Percentiles rank a stretch among this genome's conserved stretches.
Evolutionary conservation across 768 basidiomycete species (phyloP).

Genomic region (Suillus subaureus): DNA sequence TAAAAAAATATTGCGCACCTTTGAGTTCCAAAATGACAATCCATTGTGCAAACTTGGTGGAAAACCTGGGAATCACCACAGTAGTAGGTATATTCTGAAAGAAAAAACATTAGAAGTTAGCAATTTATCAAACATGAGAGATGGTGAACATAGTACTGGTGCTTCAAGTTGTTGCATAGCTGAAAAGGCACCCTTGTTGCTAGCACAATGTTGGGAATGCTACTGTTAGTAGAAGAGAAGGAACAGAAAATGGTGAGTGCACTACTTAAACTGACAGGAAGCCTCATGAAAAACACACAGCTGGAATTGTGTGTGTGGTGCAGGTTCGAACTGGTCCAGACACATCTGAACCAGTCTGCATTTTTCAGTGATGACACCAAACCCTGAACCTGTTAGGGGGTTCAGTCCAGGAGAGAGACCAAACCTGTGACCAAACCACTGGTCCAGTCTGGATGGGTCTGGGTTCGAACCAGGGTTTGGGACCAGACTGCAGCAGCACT

Average conservation of each 20-base stretch:
- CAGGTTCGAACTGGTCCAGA: background rate
- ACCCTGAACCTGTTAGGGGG: background rate
- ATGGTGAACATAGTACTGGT: background rate
- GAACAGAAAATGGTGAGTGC: background rate
- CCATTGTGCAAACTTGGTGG: background rate
- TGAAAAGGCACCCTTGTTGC: background rate
- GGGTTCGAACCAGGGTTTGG: too few relatives aligned
- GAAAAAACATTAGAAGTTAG: background rate
- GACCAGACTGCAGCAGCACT: too few relatives aligned
- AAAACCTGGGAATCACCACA: background rate
- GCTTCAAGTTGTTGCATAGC: background rate
- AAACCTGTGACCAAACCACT: background rate
- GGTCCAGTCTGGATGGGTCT: background rate
- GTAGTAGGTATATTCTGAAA: background rate
- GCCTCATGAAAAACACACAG: background rate
- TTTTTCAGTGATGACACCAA: slow-evolving; percentile 8
- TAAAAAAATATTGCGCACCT: background rate
- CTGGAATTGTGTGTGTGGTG: background rate
- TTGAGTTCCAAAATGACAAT: background rate
- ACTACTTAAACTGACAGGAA: background rate
- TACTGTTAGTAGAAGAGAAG: background rate
- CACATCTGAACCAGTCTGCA: background rate
- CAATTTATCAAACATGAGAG: background rate
- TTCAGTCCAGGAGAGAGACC: background rate
- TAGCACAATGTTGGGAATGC: too few relatives aligned